Conservation (phyloP, 2,329 filamentous ascomycete species). For the Cercospora sp. region DNA sequence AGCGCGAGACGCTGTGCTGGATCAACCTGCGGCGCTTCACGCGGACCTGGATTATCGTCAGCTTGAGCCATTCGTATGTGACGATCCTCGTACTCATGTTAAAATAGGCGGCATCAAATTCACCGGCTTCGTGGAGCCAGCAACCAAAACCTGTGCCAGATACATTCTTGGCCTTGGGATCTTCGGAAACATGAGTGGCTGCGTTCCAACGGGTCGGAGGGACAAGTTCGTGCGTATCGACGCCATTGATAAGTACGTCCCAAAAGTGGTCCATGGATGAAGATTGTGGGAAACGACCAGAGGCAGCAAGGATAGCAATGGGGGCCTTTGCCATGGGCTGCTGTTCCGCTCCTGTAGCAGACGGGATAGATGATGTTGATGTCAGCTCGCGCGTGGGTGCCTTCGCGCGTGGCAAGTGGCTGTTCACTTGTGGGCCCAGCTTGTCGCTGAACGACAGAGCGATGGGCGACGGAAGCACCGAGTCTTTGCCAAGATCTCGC, state of each 20-base stretch:
- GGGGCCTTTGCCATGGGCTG: conserved; percentile 7
- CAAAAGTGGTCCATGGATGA: conserved; percentile 30
- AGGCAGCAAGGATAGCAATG: conserved; percentile 35
- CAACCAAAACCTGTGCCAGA: conserved; percentile 34
- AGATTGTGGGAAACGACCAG: conserved; percentile 31
- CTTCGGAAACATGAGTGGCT: conserved; percentile 42
- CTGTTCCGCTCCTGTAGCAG: conserved; percentile 11
- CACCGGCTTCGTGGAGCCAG: conserved; percentile 42
- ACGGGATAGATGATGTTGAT: background rate
- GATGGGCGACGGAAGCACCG: conserved; percentile 12
- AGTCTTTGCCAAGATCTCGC: conserved; percentile 1
- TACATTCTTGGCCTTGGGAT: conserved; percentile 37
- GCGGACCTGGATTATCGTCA: conserved; percentile 16
- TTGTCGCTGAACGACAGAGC: conserved; percentile 10
- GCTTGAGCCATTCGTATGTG: conserved; percentile 14
- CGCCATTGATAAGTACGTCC: conserved; percentile 26
- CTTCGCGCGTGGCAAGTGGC: background rate
- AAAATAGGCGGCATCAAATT: conserved; percentile 46
- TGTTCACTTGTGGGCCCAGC: conserved; percentile 8
- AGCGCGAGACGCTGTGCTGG: conserved; percentile 31
- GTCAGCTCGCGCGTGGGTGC: background rate
- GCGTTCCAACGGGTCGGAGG: conserved; percentile 38
- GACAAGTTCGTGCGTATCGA: conserved; percentile 24
- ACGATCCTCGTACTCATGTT: conserved; percentile 35
- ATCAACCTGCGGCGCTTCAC: conserved; percentile 32